phyloP scores from a whole-genome alignment of 176 grass and related monocot genomes.

The Avena insularis region DNA sequence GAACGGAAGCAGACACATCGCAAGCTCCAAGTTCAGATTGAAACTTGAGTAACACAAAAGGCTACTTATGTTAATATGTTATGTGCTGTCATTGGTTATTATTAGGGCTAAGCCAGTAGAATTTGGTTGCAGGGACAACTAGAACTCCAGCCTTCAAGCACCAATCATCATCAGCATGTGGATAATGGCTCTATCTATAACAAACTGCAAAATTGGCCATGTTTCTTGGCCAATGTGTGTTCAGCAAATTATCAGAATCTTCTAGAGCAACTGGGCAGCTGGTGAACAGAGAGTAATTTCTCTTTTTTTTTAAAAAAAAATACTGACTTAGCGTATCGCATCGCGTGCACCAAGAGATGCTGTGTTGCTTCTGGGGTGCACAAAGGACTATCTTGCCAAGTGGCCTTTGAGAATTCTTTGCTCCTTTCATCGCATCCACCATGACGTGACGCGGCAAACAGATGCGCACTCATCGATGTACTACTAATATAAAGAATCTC shows the following conservation, averaged over 20 bases:
- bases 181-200: not conserved
- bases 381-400: constrained; percentile 38
- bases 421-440: constrained; percentile 22
- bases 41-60: constrained; percentile 32
- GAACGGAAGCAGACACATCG: not conserved
- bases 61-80: constrained; percentile 20
- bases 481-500: not conserved
- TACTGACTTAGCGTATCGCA: constrained; percentile 31
- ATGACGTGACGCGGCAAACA: constrained; percentile 29
- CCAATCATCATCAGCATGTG: constrained; percentile 24
- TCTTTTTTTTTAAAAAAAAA: not conserved
- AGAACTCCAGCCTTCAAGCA: constrained; percentile 3
- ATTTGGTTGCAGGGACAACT: constrained; percentile 26
- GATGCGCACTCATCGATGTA: not conserved
- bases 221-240: constrained; percentile 5
- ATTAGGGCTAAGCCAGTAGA: constrained; percentile 20
- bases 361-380: constrained; percentile 44
- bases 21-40: constrained; percentile 29
- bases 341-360: constrained; percentile 3
- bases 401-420: constrained; percentile 27
- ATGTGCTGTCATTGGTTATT: constrained; percentile 7
- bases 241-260: constrained; percentile 33
- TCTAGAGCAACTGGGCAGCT: constrained; percentile 20
- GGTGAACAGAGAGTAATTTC: constrained; percentile 3
- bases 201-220: constrained; percentile 38